Evolutionary conservation across 2,329 filamentous ascomycete genomes (phyloP).

Genomic region (Mycosphaerella arachidis): DNA sequence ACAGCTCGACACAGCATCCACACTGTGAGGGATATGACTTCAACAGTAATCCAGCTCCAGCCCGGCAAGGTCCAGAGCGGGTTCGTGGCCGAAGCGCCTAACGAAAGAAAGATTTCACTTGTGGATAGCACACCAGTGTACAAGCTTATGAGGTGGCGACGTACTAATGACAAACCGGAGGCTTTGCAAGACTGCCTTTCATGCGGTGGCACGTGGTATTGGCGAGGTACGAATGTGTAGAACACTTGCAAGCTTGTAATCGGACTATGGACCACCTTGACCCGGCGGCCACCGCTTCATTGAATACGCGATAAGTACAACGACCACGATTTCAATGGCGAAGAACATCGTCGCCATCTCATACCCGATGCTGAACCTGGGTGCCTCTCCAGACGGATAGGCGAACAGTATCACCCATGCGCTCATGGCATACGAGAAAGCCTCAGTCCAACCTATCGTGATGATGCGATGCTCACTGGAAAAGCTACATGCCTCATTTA

Average conservation of each 20-base stretch:
- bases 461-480: conserved; percentile 18
- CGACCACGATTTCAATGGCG: conserved; percentile 20
- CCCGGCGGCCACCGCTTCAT: conserved; percentile 10
- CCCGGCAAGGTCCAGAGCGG: background rate
- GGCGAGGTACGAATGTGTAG: background rate
- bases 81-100: conserved; percentile 9
- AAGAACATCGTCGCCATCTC: conserved; percentile 29
- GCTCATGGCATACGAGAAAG: conserved; percentile 18
- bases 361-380: conserved; percentile 25
- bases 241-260: background rate
- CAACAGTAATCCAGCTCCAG: background rate
- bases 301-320: conserved; percentile 14
- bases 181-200: background rate
- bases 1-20: background rate
- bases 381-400: conserved; percentile 19
- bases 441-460: conserved; percentile 19
- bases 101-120: conserved; percentile 8
- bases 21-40: background rate
- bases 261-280: background rate
- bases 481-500: conserved; percentile 17
- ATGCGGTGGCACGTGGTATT: no score
- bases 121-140: conserved; percentile 8
- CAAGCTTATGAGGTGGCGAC: background rate
- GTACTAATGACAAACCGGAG: background rate
- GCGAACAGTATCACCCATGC: conserved; percentile 21